phyloP scores from a whole-genome alignment of 306 rosid genomes.

The Corylus heterophylla region DNA sequence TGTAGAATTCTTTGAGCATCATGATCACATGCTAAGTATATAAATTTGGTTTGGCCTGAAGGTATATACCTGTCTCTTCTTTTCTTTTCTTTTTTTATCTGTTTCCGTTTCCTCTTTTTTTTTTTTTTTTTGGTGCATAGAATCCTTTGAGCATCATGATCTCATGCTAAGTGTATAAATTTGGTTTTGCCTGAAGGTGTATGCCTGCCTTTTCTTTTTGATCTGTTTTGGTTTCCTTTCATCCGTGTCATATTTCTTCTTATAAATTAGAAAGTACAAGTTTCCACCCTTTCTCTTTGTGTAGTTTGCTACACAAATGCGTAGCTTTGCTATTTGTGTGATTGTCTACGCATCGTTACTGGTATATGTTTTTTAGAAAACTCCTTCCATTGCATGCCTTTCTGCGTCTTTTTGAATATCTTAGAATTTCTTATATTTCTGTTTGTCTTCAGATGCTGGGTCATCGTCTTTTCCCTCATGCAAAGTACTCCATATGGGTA shows the following conservation, averaged over 20 bases:
- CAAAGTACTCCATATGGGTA: constrained; percentile 94
- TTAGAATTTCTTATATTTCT: background rate
- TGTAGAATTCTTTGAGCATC: background rate
- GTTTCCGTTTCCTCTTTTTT: no score
- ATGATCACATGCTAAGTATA: background rate
- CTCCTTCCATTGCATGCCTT: background rate
- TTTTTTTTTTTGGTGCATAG: background rate
- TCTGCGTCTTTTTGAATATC: constrained; percentile 19
- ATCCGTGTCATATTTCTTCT: background rate
- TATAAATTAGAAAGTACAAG: background rate
- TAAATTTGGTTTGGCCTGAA: no score
- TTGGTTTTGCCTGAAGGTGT: background rate
- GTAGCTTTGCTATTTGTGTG: background rate
- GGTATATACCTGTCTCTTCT: no score
- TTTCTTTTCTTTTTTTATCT: no score
- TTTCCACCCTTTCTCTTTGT: background rate
- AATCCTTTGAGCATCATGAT: constrained; percentile 2
- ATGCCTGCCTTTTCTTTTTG: background rate
- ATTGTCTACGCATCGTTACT: background rate
- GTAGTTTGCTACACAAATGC: background rate
- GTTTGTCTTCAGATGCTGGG: constrained; percentile 71
- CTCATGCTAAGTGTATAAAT: background rate
- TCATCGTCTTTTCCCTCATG: constrained; percentile 91
- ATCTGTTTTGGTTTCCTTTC: background rate
- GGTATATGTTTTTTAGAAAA: background rate